phyloP scores from a whole-genome alignment of 108 stramenopile species.

The Discostella pseudostelligera region DNA sequence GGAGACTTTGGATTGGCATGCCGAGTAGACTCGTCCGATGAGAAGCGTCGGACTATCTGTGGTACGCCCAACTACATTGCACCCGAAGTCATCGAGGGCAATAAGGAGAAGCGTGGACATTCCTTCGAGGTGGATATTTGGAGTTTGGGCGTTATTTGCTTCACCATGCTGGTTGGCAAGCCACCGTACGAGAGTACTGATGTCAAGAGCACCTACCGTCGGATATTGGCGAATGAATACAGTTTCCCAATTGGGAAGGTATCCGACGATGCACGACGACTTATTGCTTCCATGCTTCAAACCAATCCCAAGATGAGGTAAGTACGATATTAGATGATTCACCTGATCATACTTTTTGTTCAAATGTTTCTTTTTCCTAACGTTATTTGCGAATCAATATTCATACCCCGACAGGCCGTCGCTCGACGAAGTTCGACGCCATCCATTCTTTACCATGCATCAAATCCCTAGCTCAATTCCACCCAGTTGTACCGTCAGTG shows the following conservation, averaged over 20 bases:
- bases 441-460: constrained; percentile 82
- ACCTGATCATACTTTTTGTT: no score
- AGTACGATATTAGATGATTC: constrained; percentile 10
- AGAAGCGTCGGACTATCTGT: constrained; percentile 95
- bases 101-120: constrained; percentile 86
- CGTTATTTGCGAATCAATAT: neutral
- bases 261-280: constrained; percentile 74
- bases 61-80: constrained; percentile 99
- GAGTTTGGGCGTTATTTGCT: constrained; percentile 97
- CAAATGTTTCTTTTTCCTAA: constrained; percentile 7
- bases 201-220: constrained; percentile 97
- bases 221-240: constrained; percentile 94
- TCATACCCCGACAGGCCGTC: constrained; percentile 54
- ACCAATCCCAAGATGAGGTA: constrained; percentile 78
- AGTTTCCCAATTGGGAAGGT: constrained; percentile 84
- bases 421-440: constrained; percentile 64
- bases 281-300: constrained; percentile 91
- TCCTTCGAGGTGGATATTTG: constrained; percentile 97
- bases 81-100: constrained; percentile 94
- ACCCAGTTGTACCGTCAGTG: constrained; percentile 50
- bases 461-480: constrained; percentile 66
- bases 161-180: constrained; percentile 94
- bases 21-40: constrained; percentile 75
- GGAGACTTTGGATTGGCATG: constrained; percentile 99
- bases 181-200: constrained; percentile 98